phyloP scores from a whole-genome alignment of 2,329 filamentous ascomycete genomes.

The Macrophomina phaseolina region DNA sequence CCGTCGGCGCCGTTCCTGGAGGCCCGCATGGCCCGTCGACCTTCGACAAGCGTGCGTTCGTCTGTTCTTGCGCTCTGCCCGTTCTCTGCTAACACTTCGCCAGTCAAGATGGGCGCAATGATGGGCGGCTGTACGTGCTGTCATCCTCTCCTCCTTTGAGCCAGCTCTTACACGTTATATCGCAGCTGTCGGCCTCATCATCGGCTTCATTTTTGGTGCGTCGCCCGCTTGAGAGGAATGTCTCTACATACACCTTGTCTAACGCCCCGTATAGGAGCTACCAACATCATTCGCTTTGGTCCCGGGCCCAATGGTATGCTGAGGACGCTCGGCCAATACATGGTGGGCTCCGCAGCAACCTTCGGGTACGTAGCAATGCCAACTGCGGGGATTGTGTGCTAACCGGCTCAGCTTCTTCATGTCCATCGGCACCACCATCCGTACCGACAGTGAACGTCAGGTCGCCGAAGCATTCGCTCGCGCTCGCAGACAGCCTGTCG shows the following conservation, averaged over 20 bases:
- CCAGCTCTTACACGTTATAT: slow-evolving; percentile 32
- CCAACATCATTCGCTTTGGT: slow-evolving; percentile 94
- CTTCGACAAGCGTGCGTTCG: slow-evolving; percentile 70
- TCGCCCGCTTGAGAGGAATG: slow-evolving; percentile 14
- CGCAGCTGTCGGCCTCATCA: slow-evolving; percentile 89
- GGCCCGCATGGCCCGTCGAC: slow-evolving; percentile 63
- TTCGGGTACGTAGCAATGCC: slow-evolving; percentile 68
- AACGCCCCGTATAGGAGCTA: slow-evolving; percentile 66
- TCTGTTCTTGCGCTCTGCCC: slow-evolving; percentile 29
- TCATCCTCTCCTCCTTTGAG: slow-evolving; percentile 23
- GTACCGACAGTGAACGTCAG: slow-evolving; percentile 83
- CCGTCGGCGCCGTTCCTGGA: slow-evolving; percentile 49
- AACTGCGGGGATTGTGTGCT: neutral
- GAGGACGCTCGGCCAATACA: slow-evolving; percentile 93
- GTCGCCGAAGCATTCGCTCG: slow-evolving; percentile 76
- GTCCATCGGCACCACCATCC: slow-evolving; percentile 96
- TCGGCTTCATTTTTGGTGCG: slow-evolving; percentile 96
- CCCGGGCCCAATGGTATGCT: slow-evolving; percentile 93
- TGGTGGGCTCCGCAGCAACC: slow-evolving; percentile 91
- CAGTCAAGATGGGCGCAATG: slow-evolving; percentile 97
- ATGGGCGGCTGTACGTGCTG: slow-evolving; percentile 90
- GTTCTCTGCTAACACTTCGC: slow-evolving; percentile 42
- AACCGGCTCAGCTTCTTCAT: slow-evolving; percentile 78
- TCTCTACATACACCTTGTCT: slow-evolving; percentile 26
- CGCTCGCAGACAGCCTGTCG: slow-evolving; percentile 72